These are phyloP conservation scores for Suillus discolor DNA, from an alignment of 768 basidiomycete genomes.

Conservation along the genomic window DNA sequence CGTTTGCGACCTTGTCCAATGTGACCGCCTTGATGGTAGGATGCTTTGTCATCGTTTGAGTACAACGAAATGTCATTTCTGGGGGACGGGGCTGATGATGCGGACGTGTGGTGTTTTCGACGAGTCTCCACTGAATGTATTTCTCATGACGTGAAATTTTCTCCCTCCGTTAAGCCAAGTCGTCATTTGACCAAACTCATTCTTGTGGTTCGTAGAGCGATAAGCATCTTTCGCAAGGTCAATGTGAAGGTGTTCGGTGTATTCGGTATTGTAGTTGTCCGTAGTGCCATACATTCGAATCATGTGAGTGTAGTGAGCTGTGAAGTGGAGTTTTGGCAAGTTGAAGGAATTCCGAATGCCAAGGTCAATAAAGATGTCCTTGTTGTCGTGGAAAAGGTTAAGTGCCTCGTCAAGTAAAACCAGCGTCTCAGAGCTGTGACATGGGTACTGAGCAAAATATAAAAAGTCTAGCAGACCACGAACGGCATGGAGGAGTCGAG, in stretches of 20 bases:
- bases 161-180: not conserved
- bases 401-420: not conserved
- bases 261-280: too few species aligned
- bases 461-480: too few species aligned
- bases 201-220: not conserved
- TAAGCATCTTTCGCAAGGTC: too few species aligned
- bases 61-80: not conserved
- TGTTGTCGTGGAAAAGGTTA: not conserved
- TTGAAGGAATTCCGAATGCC: not conserved
- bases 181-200: not conserved
- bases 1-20: not conserved
- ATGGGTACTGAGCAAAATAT: too few species aligned
- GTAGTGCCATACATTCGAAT: too few species aligned
- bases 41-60: not conserved
- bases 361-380: not conserved
- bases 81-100: not conserved
- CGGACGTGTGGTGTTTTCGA: not conserved
- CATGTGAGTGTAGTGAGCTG: not conserved
- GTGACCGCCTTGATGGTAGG: not conserved
- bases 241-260: too few species aligned
- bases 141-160: not conserved
- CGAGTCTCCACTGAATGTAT: not conserved
- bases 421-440: not conserved
- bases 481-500: too few species aligned
- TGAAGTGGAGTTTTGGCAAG: not conserved